Evolutionary conservation across 2,329 filamentous ascomycete genomes (phyloP).

Genomic region (Stagonosporopsis chrysanthemi): DNA sequence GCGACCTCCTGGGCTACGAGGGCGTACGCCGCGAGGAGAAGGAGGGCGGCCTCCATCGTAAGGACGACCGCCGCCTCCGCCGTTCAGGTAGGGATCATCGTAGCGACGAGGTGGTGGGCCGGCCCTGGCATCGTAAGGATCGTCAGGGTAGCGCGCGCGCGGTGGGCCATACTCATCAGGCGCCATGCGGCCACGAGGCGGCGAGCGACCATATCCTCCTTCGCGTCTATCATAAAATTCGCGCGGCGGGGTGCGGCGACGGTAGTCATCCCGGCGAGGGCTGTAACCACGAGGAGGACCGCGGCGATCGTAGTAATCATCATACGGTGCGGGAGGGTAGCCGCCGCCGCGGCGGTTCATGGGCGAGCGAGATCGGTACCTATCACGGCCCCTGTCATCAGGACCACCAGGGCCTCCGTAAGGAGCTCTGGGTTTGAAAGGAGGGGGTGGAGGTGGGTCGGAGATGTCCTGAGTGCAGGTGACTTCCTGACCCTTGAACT

Average conservation of each 20-base stretch:
- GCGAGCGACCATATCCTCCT: conserved; percentile 62
- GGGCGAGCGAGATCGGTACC: conserved; percentile 78
- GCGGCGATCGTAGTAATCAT: conserved; percentile 79
- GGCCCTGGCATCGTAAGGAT: conserved; percentile 69
- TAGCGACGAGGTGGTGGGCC: conserved; percentile 64
- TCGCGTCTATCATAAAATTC: conserved; percentile 86
- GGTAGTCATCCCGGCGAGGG: conserved; percentile 85
- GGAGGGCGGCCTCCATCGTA: conserved; percentile 58
- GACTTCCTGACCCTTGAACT: conserved; percentile 91
- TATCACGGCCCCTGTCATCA: conserved; percentile 75
- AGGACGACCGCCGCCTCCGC: conserved; percentile 63
- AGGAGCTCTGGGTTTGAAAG: conserved; percentile 46
- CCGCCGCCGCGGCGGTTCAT: conserved; percentile 68
- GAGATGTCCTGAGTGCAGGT: conserved; percentile 85
- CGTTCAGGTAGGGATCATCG: conserved; percentile 67
- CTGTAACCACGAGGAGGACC: conserved; percentile 83
- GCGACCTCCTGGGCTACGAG: conserved; percentile 66
- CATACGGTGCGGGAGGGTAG: conserved; percentile 66
- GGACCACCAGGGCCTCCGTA: conserved; percentile 43
- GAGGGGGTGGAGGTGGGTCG: conserved; percentile 46
- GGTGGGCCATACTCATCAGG: conserved; percentile 78
- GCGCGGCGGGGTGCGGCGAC: conserved; percentile 77
- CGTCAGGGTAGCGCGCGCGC: conserved; percentile 71
- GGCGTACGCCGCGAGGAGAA: conserved; percentile 49
- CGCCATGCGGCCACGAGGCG: conserved; percentile 72